Evolutionary conservation across 257 asterid species (phyloP).

Genomic region (Oldenlandia corymbosa): DNA sequence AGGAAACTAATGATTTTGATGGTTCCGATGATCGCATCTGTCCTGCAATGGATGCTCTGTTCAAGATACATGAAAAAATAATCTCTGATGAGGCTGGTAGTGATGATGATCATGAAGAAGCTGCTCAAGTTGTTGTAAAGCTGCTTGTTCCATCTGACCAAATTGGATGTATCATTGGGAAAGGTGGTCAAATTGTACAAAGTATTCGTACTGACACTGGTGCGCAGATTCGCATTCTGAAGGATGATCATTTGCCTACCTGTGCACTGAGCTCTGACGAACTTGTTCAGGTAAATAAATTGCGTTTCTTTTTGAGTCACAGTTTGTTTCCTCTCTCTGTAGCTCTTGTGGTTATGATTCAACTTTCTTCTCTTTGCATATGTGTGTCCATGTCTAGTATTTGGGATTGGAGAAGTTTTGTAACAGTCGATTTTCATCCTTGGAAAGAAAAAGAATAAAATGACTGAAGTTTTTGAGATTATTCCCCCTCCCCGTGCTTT

Average conservation of each 20-base stretch:
- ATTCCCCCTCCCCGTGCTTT: neutral
- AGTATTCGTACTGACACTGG: constrained; percentile 77
- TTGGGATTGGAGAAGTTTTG: neutral
- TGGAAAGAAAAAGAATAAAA: too few species aligned
- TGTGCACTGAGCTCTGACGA: constrained; percentile 90
- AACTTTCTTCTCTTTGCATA: neutral
- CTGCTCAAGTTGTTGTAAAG: constrained; percentile 53
- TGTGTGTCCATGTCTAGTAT: neutral
- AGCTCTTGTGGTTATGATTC: neutral
- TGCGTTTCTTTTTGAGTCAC: neutral
- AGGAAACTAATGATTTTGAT: constrained; percentile 71
- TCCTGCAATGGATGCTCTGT: constrained; percentile 92
- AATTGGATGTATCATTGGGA: constrained; percentile 89
- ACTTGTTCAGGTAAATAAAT: constrained; percentile 68
- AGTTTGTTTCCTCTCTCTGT: neutral
- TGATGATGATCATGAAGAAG: constrained; percentile 60
- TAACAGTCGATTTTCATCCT: neutral
- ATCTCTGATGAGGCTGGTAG: constrained; percentile 48
- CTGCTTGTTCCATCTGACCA: constrained; percentile 92
- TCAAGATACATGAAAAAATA: constrained; percentile 81
- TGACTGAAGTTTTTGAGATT: too few species aligned
- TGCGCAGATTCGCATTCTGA: constrained; percentile 82
- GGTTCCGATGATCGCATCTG: constrained; percentile 49
- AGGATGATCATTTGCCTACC: constrained; percentile 78
- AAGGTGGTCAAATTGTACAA: constrained; percentile 93